These are phyloP conservation scores for Petunia axillaris DNA, from an alignment of 257 asterid species.

Conservation along the genomic window DNA sequence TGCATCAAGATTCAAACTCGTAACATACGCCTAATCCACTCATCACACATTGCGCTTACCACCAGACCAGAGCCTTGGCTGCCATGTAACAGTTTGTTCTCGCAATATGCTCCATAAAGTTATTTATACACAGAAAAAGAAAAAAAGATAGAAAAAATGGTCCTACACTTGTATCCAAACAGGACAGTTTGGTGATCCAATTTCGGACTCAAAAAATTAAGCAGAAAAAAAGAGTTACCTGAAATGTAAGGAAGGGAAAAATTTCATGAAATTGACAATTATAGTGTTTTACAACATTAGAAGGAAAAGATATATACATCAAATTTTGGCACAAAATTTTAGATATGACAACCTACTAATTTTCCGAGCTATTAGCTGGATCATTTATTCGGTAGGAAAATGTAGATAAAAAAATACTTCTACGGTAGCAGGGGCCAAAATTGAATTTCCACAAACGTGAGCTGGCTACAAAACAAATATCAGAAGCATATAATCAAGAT, in stretches of 20 bases:
- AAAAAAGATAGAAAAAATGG: neutral
- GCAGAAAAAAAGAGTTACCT: neutral
- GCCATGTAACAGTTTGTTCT: no score
- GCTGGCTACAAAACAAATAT: neutral
- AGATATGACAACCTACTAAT: constrained; percentile 22
- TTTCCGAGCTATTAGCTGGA: constrained; percentile 23
- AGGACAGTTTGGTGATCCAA: neutral
- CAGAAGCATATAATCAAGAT: neutral
- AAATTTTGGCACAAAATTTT: constrained; percentile 19
- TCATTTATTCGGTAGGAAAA: constrained; percentile 15
- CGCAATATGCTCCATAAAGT: no score
- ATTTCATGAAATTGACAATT: constrained; percentile 9
- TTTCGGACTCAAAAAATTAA: neutral
- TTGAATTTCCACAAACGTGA: constrained; percentile 19
- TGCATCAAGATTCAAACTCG: no score
- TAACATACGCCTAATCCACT: no score
- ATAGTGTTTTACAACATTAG: neutral
- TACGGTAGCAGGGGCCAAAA: constrained; percentile 18
- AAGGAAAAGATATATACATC: constrained; percentile 6
- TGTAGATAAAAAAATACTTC: neutral
- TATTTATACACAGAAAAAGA: no score
- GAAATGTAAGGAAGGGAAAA: neutral
- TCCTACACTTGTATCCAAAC: neutral
- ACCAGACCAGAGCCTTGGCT: no score
- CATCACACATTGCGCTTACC: no score